Evolutionary conservation across 345 rosid genomes (phyloP).

Genomic region (Pugionium dolabratum): DNA sequence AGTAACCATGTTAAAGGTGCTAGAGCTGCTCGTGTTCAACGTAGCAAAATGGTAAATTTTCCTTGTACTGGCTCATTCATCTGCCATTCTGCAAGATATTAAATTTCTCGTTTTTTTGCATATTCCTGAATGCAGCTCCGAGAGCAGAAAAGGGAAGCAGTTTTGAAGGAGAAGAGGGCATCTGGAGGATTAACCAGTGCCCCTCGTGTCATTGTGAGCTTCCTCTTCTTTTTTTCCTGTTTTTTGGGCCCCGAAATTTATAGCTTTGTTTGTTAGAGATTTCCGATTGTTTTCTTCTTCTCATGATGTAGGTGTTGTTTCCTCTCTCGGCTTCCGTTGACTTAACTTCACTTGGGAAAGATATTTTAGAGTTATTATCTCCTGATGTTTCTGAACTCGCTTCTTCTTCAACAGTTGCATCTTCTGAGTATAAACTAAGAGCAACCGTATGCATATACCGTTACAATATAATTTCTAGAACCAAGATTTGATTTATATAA

Average conservation of each 20-base stretch:
- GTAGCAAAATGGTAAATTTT: slow-evolving; percentile 66
- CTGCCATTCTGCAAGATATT: slow-evolving; percentile 1
- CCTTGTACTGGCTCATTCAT: neutral
- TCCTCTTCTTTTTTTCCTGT: no score
- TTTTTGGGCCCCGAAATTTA: neutral
- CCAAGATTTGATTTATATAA: no score
- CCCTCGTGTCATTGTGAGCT: slow-evolving; percentile 79
- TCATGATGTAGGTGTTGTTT: slow-evolving; percentile 65
- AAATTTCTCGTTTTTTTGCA: neutral
- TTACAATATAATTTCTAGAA: no score
- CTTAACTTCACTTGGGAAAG: slow-evolving; percentile 58
- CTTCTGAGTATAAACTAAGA: slow-evolving; percentile 70
- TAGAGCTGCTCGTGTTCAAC: slow-evolving; percentile 71
- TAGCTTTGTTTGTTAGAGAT: neutral
- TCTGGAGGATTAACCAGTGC: slow-evolving; percentile 57
- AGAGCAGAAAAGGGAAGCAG: slow-evolving; percentile 78
- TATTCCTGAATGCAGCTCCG: slow-evolving; percentile 47
- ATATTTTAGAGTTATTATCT: slow-evolving; percentile 52
- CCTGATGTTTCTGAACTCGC: slow-evolving; percentile 31
- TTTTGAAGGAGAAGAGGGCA: slow-evolving; percentile 77
- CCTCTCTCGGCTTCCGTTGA: slow-evolving; percentile 69
- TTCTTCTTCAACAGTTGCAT: slow-evolving; percentile 54
- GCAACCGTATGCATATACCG: slow-evolving; percentile 54
- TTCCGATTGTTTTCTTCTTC: no score
- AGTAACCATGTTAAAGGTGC: slow-evolving; percentile 65